Percentiles rank a stretch among this genome's conserved stretches.
phyloP scores from a whole-genome alignment of 345 rosid species.

The Mallotus nudiflorus region DNA sequence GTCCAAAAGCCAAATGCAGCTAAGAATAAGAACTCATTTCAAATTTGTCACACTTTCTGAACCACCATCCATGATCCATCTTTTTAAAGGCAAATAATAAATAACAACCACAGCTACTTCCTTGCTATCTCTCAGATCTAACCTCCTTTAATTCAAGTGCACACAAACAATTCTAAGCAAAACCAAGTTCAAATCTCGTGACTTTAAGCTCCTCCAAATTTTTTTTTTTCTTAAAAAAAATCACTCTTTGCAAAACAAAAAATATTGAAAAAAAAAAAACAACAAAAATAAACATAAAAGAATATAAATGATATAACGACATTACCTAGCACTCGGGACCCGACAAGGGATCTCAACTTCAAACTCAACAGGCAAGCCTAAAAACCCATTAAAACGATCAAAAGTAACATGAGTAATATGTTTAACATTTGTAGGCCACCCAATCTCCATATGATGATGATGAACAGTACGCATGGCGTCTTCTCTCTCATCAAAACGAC shows the following conservation, averaged over 20 bases:
- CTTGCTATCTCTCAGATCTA: conserved; percentile 26
- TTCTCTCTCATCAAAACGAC: conserved; percentile 64
- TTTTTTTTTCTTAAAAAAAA: too few species aligned
- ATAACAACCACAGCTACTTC: not conserved
- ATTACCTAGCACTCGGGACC: conserved; percentile 92
- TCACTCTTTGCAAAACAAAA: not conserved
- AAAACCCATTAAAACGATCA: conserved; percentile 88
- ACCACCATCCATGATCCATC: not conserved
- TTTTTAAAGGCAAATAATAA: not conserved
- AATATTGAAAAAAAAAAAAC: not conserved
- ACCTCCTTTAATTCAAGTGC: not conserved
- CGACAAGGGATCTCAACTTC: conserved; percentile 93
- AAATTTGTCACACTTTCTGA: not conserved
- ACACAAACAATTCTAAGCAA: conserved; percentile 1
- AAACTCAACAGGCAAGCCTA: conserved; percentile 92
- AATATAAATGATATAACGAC: not conserved
- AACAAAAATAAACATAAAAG: not conserved
- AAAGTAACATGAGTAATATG: conserved; percentile 93
- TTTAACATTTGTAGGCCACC: conserved; percentile 90
- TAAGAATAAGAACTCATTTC: conserved; percentile 2
- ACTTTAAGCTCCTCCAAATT: not conserved
- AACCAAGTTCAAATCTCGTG: not conserved
- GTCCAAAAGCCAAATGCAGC: conserved; percentile 8
- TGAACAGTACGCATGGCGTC: conserved; percentile 47
- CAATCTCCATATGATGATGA: conserved; percentile 70